Conservation (phyloP, 1,284 basidiomycete genomes). For the Apiotrichum veenhuisii region DNA sequence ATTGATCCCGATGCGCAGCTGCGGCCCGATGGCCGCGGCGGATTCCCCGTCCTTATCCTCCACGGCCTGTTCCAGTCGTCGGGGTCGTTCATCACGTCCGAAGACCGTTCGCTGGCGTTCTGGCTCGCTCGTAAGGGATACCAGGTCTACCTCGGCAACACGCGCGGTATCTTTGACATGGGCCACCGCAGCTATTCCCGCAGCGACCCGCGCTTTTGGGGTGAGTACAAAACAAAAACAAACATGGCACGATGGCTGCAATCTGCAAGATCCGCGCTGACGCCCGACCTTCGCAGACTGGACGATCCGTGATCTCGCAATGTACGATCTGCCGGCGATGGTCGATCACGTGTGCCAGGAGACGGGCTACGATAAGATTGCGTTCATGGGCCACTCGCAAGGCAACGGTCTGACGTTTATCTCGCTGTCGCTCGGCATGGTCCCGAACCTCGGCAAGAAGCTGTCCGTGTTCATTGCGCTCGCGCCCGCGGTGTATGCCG, state of each 20-base stretch:
- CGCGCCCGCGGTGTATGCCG: slow-evolving; percentile 61
- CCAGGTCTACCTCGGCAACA: slow-evolving; percentile 63
- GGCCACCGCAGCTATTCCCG: slow-evolving; percentile 55
- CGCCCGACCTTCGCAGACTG: slow-evolving; percentile 51
- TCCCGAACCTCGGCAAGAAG: slow-evolving; percentile 57
- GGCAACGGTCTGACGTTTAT: slow-evolving; percentile 58
- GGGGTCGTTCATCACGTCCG: slow-evolving; percentile 62
- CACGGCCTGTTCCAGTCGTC: slow-evolving; percentile 62
- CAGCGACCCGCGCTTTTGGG: slow-evolving; percentile 60
- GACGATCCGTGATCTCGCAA: slow-evolving; percentile 60
- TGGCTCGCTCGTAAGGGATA: slow-evolving; percentile 60
- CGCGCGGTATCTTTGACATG: slow-evolving; percentile 60
- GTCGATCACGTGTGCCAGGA: slow-evolving; percentile 58
- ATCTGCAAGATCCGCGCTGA: neutral
- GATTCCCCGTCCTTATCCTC: slow-evolving; percentile 60
- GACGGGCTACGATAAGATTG: slow-evolving; percentile 60
- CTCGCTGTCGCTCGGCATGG: slow-evolving; percentile 58
- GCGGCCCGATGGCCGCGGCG: slow-evolving; percentile 51
- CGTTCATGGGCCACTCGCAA: slow-evolving; percentile 62
- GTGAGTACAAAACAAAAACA: slow-evolving; percentile 32
- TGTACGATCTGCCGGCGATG: slow-evolving; percentile 61
- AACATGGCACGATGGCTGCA: no score
- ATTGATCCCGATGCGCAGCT: slow-evolving; percentile 52
- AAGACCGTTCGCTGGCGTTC: slow-evolving; percentile 60
- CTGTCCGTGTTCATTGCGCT: slow-evolving; percentile 60